Evolutionary conservation across 768 basidiomycete species (phyloP).

Genomic region (Ramaria sp.): DNA sequence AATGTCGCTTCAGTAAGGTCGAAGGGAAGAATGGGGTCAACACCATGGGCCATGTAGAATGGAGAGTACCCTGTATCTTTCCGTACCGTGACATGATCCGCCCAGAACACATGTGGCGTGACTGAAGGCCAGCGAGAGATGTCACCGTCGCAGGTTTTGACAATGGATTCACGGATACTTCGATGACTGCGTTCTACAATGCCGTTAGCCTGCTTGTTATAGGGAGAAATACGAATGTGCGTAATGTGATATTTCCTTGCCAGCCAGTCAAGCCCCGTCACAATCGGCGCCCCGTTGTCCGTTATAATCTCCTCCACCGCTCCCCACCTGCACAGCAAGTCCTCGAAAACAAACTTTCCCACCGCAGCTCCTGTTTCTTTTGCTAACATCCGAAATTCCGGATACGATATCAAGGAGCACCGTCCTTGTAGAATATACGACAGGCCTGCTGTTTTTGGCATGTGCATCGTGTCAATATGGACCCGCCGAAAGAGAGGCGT

Average conservation of each 20-base stretch:
- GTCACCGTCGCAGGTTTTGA: slow-evolving; percentile 22
- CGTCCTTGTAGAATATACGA: too few species aligned
- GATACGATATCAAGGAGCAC: too few species aligned
- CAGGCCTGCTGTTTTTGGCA: too few species aligned
- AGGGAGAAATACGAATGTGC: slow-evolving; percentile 22
- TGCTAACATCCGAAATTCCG: too few species aligned
- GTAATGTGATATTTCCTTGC: too few species aligned
- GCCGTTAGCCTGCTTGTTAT: slow-evolving; percentile 27
- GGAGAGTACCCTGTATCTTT: slow-evolving; percentile 20
- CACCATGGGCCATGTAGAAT: slow-evolving; percentile 21
- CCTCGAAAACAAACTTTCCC: too few species aligned
- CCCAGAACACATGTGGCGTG: slow-evolving; percentile 14
- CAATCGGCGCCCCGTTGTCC: slow-evolving; percentile 13
- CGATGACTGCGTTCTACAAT: slow-evolving; percentile 25
- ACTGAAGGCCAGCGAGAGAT: slow-evolving; percentile 13
- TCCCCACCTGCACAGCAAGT: too few species aligned
- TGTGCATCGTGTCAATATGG: too few species aligned
- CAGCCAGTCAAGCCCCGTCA: slow-evolving; percentile 9
- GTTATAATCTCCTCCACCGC: slow-evolving; percentile 12
- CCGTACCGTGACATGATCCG: slow-evolving; percentile 18
- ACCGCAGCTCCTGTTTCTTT: too few species aligned
- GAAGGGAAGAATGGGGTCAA: slow-evolving; percentile 22
- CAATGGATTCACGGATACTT: slow-evolving; percentile 17
- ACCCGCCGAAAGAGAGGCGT: too few species aligned
- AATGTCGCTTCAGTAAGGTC: slow-evolving; percentile 25